A percentile compares a stretch with the other conserved stretches of the same genome.
Evolutionary conservation across 129 eudicot species (phyloP).

Genomic region (Arctium minus): DNA sequence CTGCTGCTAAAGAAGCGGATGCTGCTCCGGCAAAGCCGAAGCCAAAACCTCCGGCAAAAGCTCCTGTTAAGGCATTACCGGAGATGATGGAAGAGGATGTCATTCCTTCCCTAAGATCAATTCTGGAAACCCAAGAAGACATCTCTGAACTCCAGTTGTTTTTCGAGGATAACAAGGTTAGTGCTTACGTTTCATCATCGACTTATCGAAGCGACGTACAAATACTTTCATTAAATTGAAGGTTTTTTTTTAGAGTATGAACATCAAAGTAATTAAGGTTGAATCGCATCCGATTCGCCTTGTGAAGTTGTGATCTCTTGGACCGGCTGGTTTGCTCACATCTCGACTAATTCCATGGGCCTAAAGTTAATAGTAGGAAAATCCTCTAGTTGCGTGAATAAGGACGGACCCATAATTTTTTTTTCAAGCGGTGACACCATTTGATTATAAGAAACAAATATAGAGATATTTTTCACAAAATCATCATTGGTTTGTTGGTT

Average conservation of each 20-base stretch:
- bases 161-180: conserved; percentile 65
- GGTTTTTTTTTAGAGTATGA: neutral
- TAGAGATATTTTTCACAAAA: too few relatives aligned
- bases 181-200: neutral
- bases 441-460: too few relatives aligned
- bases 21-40: conserved; percentile 51
- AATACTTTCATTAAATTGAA: neutral
- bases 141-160: conserved; percentile 56
- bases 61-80: conserved; percentile 65
- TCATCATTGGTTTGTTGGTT: too few relatives aligned
- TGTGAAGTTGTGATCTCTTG: neutral
- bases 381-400: too few relatives aligned
- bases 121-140: conserved; percentile 63
- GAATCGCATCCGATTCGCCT: neutral
- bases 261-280: neutral
- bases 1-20: conserved; percentile 25
- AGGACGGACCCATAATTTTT: too few relatives aligned
- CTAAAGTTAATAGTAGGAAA: too few relatives aligned
- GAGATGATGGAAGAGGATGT: conserved; percentile 87
- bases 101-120: conserved; percentile 63
- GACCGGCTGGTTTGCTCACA: too few relatives aligned
- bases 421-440: too few relatives aligned
- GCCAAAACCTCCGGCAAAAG: conserved; percentile 56
- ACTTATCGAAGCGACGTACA: neutral
- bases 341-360: too few relatives aligned